These are phyloP conservation scores for Roridomyces roridus DNA, from an alignment of 768 basidiomycete species.

Conservation along the genomic window DNA sequence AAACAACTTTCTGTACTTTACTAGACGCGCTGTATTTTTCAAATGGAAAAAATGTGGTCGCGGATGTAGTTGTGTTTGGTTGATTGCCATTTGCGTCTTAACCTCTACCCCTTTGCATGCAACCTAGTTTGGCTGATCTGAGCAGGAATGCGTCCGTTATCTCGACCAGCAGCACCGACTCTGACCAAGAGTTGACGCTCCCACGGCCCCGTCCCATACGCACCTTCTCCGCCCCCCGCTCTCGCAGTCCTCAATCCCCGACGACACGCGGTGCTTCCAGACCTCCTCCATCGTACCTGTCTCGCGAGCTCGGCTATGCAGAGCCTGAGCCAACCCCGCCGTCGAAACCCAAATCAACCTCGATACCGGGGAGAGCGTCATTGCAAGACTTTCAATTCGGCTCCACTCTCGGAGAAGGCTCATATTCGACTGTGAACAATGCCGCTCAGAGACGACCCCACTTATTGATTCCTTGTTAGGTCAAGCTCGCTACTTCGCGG, in stretches of 20 bases:
- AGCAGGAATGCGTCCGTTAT: constrained; percentile 82
- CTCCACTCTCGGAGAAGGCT: constrained; percentile 78
- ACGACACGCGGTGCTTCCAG: constrained; percentile 37
- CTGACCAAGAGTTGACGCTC: constrained; percentile 47
- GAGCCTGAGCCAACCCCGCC: constrained; percentile 18
- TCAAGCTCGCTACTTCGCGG: constrained; percentile 58
- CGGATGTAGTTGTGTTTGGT: too few relatives aligned
- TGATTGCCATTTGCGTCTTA: not conserved
- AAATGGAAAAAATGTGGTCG: constrained; percentile 6
- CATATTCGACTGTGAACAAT: constrained; percentile 76
- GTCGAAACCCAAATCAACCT: constrained; percentile 34
- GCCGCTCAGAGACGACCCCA: not conserved
- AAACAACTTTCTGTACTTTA: constrained; percentile 8
- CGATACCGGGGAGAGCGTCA: constrained; percentile 43
- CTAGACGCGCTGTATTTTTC: constrained; percentile 21
- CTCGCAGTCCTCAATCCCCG: constrained; percentile 55
- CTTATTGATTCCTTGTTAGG: constrained; percentile 43
- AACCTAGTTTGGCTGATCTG: constrained; percentile 57
- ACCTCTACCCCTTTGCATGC: constrained; percentile 35
- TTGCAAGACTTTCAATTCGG: constrained; percentile 78
- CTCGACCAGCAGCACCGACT: constrained; percentile 66
- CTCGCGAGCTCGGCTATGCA: constrained; percentile 55
- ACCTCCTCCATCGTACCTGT: constrained; percentile 60
- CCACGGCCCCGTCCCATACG: constrained; percentile 62
- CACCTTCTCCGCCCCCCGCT: constrained; percentile 71